phyloP scores from a whole-genome alignment of 176 grass and related monocot species.

The Carex scoparia region DNA sequence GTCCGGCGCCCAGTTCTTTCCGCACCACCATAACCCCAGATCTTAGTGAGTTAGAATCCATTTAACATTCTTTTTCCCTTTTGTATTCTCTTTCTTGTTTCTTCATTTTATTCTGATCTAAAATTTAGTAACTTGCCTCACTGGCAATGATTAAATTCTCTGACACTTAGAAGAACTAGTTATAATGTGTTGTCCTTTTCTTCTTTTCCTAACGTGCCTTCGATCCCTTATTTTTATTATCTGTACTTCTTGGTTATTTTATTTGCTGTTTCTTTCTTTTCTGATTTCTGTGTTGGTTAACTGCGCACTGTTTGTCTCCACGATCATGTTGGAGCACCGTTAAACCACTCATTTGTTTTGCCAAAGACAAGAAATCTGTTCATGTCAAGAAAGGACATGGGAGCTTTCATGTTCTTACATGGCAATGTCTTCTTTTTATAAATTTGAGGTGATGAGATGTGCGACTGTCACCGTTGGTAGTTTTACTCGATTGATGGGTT shows the following conservation, averaged over 20 bases:
- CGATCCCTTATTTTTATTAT: background rate
- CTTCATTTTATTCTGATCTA: slow-evolving; percentile 36
- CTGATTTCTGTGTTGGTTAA: background rate
- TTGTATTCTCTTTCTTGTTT: slow-evolving; percentile 30
- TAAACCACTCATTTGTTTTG: background rate
- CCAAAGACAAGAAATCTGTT: slow-evolving; percentile 6
- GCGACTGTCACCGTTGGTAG: background rate
- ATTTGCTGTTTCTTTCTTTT: background rate
- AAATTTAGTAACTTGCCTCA: slow-evolving; percentile 27
- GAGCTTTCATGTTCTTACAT: slow-evolving; percentile 10
- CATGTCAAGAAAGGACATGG: slow-evolving; percentile 21
- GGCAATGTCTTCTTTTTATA: slow-evolving; percentile 14
- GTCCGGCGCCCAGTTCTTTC: slow-evolving; percentile 54
- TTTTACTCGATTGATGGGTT: slow-evolving; percentile 21
- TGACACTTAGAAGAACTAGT: slow-evolving; percentile 31
- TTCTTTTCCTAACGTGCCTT: background rate
- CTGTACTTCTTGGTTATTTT: background rate
- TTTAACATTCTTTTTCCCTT: slow-evolving; percentile 28
- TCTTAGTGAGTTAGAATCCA: slow-evolving; percentile 28
- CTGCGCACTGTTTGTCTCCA: background rate
- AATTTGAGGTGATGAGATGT: slow-evolving; percentile 19
- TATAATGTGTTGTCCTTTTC: slow-evolving; percentile 7
- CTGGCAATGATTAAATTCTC: slow-evolving; percentile 28
- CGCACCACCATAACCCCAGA: background rate
- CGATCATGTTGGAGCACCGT: background rate